Conservation (phyloP, 1,284 basidiomycete species). For the Pisolithus thermaeus region DNA sequence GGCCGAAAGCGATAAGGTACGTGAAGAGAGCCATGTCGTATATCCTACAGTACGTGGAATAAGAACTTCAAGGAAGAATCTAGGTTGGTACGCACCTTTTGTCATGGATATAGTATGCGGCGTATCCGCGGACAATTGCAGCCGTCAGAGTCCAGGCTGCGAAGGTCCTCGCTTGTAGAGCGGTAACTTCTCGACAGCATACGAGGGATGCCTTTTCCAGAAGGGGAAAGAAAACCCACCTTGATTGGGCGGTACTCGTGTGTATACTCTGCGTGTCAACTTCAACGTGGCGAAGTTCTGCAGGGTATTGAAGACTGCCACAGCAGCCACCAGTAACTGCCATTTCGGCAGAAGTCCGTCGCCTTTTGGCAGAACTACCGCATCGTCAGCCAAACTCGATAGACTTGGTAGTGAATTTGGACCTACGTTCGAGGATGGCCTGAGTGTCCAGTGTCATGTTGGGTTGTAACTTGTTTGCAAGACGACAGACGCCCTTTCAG, state of each 20-base stretch:
- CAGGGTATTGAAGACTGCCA: slow-evolving; percentile 78
- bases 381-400: background rate
- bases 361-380: slow-evolving; percentile 51
- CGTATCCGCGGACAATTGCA: slow-evolving; percentile 74
- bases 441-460: slow-evolving; percentile 16
- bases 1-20: slow-evolving; percentile 85
- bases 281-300: slow-evolving; percentile 80
- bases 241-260: slow-evolving; percentile 45
- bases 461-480: background rate
- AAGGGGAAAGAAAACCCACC: slow-evolving; percentile 21
- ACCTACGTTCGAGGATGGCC: slow-evolving; percentile 21
- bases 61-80: slow-evolving; percentile 6
- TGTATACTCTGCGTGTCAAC: slow-evolving; percentile 75
- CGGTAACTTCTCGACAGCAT: slow-evolving; percentile 54
- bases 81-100: slow-evolving; percentile 53
- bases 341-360: slow-evolving; percentile 78
- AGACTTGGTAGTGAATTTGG: background rate
- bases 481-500: slow-evolving; percentile 14
- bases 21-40: slow-evolving; percentile 87
- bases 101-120: slow-evolving; percentile 81
- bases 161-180: slow-evolving; percentile 82
- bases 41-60: slow-evolving; percentile 45
- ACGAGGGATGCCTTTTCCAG: background rate
- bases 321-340: slow-evolving; percentile 74
- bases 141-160: slow-evolving; percentile 87